phyloP scores from a whole-genome alignment of 139 green algal genomes.

The Tetraselmis chui region DNA sequence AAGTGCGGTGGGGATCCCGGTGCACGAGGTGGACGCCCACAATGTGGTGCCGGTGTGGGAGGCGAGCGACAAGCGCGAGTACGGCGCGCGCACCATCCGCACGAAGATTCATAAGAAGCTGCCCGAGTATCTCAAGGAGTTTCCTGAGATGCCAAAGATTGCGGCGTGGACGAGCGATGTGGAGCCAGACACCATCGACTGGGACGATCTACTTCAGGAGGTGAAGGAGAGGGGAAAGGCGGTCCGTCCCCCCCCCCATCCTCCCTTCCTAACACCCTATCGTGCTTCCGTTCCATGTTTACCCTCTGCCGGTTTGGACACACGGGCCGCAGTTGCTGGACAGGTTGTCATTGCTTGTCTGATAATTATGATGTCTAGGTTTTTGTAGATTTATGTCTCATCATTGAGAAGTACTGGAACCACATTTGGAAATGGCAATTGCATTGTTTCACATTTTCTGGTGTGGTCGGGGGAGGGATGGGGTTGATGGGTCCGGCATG shows the following conservation, averaged over 20 bases:
- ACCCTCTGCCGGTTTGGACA: too few relatives aligned
- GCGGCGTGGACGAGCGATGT: slow-evolving; percentile 5
- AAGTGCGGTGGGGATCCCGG: slow-evolving; percentile 26
- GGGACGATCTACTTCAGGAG: slow-evolving; percentile 68
- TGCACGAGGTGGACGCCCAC: slow-evolving; percentile 93
- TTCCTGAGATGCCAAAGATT: slow-evolving; percentile 28
- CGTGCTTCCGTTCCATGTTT: too few relatives aligned
- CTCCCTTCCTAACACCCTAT: too few relatives aligned
- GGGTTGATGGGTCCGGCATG: background rate
- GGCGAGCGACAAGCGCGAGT: slow-evolving; percentile 82
- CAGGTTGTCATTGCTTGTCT: too few relatives aligned
- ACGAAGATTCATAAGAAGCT: slow-evolving; percentile 82
- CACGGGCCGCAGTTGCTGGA: too few relatives aligned
- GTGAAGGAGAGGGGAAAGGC: slow-evolving; percentile 30
- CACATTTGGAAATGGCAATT: too few relatives aligned
- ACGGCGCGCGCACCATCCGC: slow-evolving; percentile 82
- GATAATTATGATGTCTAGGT: too few relatives aligned
- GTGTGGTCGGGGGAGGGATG: background rate
- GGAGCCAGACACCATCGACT: slow-evolving; percentile 46
- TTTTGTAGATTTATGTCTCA: too few relatives aligned
- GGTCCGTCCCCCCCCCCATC: too few relatives aligned
- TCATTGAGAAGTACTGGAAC: too few relatives aligned
- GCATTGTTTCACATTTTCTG: too few relatives aligned
- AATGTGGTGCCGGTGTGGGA: slow-evolving; percentile 90
- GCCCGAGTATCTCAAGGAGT: slow-evolving; percentile 71